Base-by-base conservation (phyloP, 2,329 filamentous ascomycete species). In the Fusarium newnesense region DNA sequence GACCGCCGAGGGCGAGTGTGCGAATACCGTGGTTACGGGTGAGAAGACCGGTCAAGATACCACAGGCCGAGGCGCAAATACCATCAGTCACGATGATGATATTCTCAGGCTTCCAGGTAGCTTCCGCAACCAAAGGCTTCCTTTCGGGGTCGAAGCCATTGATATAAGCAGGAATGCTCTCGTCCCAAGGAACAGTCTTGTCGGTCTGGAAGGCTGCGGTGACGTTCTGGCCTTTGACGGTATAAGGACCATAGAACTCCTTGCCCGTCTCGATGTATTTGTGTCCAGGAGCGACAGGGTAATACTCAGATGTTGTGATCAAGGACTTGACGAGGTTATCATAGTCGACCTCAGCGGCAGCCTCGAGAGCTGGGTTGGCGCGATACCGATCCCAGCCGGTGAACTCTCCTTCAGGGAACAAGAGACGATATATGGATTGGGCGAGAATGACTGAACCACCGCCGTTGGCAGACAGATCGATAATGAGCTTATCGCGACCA, bases 1-100 rank as follows among this genome's bases (percentile, higher is more conserved):
- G 87, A 4, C 92, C 92, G 15, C 92, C 91, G n/a, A 91, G 83
- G 4, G 85, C 85, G 32, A 92, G 60, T 2, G 76, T 77, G 19
- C 76, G 76, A 37, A 78, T 62, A 5, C 62, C 65, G 40, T 78
- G 53, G 24, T 84, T 63, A 85, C 87, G 76, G 13, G 73, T 76
- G 11, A 77, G 62, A 39, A 78, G 69, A 9, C 74, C 76, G 10
- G 83, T 77, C 24, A 77, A 19, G 42, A 77, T 75, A 56, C 52
- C 67, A 30, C 76, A 77, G 6, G 76, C 73, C 6, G 76, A 77
- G 11, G 76, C 76, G 21, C 76, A 77, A 12, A 63, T 69, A 9
- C 76, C 76, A 19, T 77, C 76, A 2, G 76, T 77, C 18, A 77
- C 49, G 9, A 77, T 64, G 4, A 77, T 42, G 3, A 77, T 78